Percentiles rank a stretch among this genome's conserved stretches.
Evolutionary conservation across 1,284 basidiomycete genomes (phyloP).

Genomic region (Lentinus polychrous): DNA sequence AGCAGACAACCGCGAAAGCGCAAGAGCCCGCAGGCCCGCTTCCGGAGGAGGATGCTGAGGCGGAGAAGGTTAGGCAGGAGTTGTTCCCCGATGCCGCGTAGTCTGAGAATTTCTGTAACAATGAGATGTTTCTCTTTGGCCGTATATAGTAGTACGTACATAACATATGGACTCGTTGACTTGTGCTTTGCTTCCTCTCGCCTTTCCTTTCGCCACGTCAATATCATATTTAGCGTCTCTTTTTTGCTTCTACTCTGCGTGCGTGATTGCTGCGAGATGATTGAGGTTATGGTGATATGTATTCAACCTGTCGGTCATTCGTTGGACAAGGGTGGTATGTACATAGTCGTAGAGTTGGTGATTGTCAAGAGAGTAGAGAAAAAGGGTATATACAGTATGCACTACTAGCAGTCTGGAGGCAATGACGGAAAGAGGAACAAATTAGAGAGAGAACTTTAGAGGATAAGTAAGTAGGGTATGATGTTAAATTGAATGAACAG

Average conservation of each 20-base stretch:
- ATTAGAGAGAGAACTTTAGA: background rate
- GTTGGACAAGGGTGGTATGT: too few species aligned
- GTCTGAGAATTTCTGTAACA: background rate
- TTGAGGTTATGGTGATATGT: too few species aligned
- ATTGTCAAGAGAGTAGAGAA: background rate
- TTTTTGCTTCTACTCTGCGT: too few species aligned
- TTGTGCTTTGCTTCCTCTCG: background rate
- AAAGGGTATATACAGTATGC: background rate
- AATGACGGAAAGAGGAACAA: background rate
- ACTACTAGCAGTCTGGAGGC: background rate
- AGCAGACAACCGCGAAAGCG: too few species aligned
- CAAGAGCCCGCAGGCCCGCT: conserved; percentile 4
- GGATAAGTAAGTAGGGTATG: background rate
- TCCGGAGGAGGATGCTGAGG: conserved; percentile 26
- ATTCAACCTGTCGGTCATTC: too few species aligned
- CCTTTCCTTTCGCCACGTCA: background rate
- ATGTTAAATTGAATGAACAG: background rate
- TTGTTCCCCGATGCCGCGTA: conserved; percentile 18
- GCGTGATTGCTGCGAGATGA: too few species aligned
- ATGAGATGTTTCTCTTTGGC: background rate
- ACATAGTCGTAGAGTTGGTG: background rate
- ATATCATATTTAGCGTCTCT: too few species aligned
- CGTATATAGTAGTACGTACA: background rate
- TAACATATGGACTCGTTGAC: background rate
- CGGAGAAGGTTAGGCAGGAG: conserved; percentile 25